phyloP scores from a whole-genome alignment of 2,329 filamentous ascomycete genomes.

The Pseudocercospora fijiensis region DNA sequence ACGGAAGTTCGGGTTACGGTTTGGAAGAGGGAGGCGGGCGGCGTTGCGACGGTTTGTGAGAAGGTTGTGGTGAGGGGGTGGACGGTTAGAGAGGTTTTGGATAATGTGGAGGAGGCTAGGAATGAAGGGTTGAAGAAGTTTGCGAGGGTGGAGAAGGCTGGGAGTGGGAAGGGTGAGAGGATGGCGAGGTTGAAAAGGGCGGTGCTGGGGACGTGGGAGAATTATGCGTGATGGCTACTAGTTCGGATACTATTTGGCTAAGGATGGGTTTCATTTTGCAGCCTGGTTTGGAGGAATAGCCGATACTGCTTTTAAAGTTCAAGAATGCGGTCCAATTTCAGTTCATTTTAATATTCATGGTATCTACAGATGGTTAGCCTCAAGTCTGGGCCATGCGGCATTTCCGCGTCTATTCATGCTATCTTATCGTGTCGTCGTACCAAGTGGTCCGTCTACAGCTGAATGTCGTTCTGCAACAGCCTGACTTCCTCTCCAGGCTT shows the following conservation, averaged over 20 bases:
- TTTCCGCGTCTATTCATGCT: slow-evolving; percentile 1
- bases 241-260: too few species aligned
- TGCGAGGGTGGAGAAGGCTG: background rate
- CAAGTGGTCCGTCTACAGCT: slow-evolving; percentile 57
- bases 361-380: background rate
- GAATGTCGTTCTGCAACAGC: slow-evolving; percentile 80
- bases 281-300: background rate
- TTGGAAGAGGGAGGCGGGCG: slow-evolving; percentile 2
- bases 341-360: background rate
- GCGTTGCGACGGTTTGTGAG: background rate
- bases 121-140: background rate
- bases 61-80: slow-evolving; percentile 5
- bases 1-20: slow-evolving; percentile 3
- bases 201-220: background rate
- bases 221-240: background rate
- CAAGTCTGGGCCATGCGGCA: background rate
- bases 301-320: background rate
- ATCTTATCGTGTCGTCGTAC: background rate
- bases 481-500: slow-evolving; percentile 94
- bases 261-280: background rate
- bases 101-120: slow-evolving; percentile 13
- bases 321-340: background rate
- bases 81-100: slow-evolving; percentile 11
- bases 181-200: background rate
- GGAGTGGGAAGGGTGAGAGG: background rate